Percentiles rank a stretch among this genome's conserved stretches.
phyloP scores from a whole-genome alignment of 352 stramenopile genomes.

The Globisporangium canariense region DNA sequence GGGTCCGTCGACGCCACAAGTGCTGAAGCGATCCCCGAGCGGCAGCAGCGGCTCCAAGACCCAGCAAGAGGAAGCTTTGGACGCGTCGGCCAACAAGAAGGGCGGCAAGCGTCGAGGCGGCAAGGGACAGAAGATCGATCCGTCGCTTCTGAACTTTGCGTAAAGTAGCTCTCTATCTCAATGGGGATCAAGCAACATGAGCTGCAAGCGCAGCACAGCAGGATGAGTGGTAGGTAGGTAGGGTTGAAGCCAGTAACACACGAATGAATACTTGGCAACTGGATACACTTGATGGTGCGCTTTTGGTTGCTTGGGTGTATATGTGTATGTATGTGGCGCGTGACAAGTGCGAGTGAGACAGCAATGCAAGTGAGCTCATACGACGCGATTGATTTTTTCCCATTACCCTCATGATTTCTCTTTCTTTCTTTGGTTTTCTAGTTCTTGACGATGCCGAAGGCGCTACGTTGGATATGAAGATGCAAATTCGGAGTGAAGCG shows the following conservation, averaged over 20 bases:
- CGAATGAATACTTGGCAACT: neutral
- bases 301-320: neutral
- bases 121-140: slow-evolving; percentile 73
- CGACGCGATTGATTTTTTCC: neutral
- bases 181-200: neutral
- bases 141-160: slow-evolving; percentile 62
- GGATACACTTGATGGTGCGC: neutral
- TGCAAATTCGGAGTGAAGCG: neutral
- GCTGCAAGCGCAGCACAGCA: neutral
- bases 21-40: slow-evolving; percentile 42
- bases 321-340: neutral
- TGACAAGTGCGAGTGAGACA: neutral
- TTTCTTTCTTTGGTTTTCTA: neutral
- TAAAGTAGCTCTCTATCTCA: neutral
- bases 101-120: slow-evolving; percentile 42
- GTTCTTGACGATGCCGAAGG: neutral
- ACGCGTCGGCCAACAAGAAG: slow-evolving; percentile 41
- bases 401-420: neutral
- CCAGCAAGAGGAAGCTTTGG: slow-evolving; percentile 21
- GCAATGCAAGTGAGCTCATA: too few relatives aligned
- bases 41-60: slow-evolving; percentile 13
- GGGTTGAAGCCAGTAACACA: neutral
- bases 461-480: neutral
- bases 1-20: slow-evolving; percentile 17
- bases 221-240: slow-evolving; percentile 1